Base-by-base conservation (phyloP, 352 stramenopile species). In the Phytophthora vignae region DNA sequence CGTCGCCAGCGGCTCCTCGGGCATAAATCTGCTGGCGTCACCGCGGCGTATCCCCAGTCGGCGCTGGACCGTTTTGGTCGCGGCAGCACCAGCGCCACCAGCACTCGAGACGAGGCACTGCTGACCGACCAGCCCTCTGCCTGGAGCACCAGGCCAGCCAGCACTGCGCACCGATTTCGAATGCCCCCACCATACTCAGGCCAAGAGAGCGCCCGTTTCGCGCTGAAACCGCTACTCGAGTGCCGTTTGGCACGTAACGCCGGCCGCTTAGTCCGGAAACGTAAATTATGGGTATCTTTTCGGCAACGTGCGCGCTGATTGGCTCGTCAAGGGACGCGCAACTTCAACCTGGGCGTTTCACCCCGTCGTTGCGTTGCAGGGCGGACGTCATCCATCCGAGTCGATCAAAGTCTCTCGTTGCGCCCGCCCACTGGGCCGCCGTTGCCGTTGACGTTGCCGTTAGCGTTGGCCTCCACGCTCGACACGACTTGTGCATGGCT, bases 21-120 rank as follows among this genome's bases (percentile, higher is more conserved):
- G 31, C 42, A 69, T 60, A 69, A 69, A 69, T 73, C 21, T 60
- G 49, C 66, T 68, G 58, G 48, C 66, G 66, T 46, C 66, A 73
- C 10, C 42, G 36, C 66, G 61, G 57, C 64, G 53, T 60, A 21
- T 33, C 11, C 52, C 44, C 29, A n/a, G 48, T n/a, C 1, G 14
- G 29, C 38, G n/a, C 66, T 73, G 58, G 50, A 61, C 65, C 7
- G 55, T 31, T 56, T n/a, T 52, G 31, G 56, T 29, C 27, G 19
- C 21, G 9, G 57, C 55, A 52, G 48, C 36, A 55, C 52, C 59
- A 17, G 36, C 33, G 33, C 33, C 33, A 15, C 33, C 33, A 40
- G 9, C 33, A 9, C 29, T 33, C 29, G 27, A 31, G 27, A 31
- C 27, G 27, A 31, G 27, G 27, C 27, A 7, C 27, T 31, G 27